Conservation (phyloP, 192 early-diverging fungal genomes). For the Glomus cerebriforme region DNA sequence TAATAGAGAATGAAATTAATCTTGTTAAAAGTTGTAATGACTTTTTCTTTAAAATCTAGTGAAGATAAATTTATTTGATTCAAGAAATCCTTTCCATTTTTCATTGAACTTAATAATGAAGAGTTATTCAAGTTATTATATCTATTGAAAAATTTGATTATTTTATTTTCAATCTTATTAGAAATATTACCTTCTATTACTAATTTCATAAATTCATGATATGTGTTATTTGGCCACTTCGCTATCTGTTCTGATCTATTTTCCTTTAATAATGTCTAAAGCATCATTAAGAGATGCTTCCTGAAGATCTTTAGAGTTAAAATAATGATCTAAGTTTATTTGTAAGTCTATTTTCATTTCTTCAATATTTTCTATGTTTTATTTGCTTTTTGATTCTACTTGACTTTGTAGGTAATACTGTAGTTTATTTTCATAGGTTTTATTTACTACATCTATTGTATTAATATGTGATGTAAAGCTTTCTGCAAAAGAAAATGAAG, state of each 20-base stretch:
- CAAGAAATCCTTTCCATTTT: not conserved
- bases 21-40: not conserved
- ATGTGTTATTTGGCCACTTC: not conserved
- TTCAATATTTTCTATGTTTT: too few relatives aligned
- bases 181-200: not conserved
- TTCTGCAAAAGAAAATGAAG: too few relatives aligned
- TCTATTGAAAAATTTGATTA: too few relatives aligned
- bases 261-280: not conserved
- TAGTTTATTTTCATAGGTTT: too few relatives aligned
- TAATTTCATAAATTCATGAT: not conserved
- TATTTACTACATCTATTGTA: too few relatives aligned
- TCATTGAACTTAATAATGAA: too few relatives aligned
- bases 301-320: not conserved
- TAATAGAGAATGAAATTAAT: not conserved
- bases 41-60: not conserved
- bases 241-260: not conserved
- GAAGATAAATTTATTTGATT: slow-evolving; percentile 4
- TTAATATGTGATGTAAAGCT: too few relatives aligned
- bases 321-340: not conserved
- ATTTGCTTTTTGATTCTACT: too few relatives aligned
- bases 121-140: too few relatives aligned
- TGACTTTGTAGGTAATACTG: too few relatives aligned
- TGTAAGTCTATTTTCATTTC: too few relatives aligned
- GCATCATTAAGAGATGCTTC: not conserved
- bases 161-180: too few relatives aligned